These are phyloP conservation scores for Malassezia brasiliensis DNA, from an alignment of 1,284 basidiomycete genomes.

Conservation along the genomic window DNA sequence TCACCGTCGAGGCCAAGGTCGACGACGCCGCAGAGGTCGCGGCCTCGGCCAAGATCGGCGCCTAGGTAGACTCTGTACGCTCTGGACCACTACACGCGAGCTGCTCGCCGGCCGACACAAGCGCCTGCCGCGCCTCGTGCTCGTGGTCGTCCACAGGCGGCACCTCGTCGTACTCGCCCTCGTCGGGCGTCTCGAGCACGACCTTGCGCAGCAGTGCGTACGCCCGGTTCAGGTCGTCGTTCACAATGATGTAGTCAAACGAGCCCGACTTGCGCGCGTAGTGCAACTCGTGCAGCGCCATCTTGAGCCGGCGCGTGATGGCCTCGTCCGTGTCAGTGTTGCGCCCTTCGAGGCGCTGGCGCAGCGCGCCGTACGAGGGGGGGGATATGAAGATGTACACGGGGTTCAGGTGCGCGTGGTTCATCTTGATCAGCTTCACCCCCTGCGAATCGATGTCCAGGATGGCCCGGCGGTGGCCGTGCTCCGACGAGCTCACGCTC, in stretches of 20 bases:
- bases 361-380: constrained; percentile 56
- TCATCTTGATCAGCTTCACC: constrained; percentile 60
- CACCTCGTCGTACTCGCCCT: constrained; percentile 25
- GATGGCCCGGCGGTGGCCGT: constrained; percentile 59
- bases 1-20: constrained; percentile 19
- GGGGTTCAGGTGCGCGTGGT: constrained; percentile 63
- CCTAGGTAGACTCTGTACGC: background rate
- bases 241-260: constrained; percentile 79
- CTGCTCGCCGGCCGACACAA: background rate
- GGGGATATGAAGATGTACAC: constrained; percentile 90
- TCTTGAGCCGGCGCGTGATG: constrained; percentile 65
- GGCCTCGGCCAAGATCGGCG: constrained; percentile 8
- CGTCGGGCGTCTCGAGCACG: constrained; percentile 15
- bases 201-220: constrained; percentile 54
- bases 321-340: constrained; percentile 75
- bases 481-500: constrained; percentile 53
- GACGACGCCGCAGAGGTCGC: constrained; percentile 7
- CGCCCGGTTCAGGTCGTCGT: constrained; percentile 77
- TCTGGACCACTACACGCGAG: background rate
- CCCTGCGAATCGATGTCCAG: constrained; percentile 88
- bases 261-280: constrained; percentile 65
- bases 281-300: constrained; percentile 71
- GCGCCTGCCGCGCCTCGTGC: background rate
- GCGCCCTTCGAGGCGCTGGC: constrained; percentile 60
- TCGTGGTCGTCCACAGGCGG: constrained; percentile 29